Evolutionary conservation across 2,329 filamentous ascomycete species (phyloP).

Genomic region (Colletotrichum destructivum): DNA sequence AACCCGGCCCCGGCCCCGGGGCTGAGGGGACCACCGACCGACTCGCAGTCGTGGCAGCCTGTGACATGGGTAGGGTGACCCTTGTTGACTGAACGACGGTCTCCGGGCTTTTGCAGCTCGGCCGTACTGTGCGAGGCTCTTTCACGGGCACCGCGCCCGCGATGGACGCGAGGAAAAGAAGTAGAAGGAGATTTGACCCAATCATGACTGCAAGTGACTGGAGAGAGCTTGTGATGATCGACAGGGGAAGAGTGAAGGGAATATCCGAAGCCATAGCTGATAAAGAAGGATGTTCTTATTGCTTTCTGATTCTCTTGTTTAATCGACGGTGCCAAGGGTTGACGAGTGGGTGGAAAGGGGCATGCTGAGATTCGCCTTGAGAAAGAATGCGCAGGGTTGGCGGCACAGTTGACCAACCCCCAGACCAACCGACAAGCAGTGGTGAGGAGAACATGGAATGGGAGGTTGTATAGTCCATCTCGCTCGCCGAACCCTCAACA

Average conservation of each 20-base stretch:
- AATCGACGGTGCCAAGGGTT: neutral
- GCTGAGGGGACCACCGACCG: conserved; percentile 1
- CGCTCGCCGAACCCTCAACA: neutral
- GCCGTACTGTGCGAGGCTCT: neutral
- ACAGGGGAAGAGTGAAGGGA: conserved; percentile 12
- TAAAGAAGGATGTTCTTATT: conserved; percentile 13
- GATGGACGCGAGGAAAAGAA: conserved; percentile 28
- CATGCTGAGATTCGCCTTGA: conserved; percentile 10
- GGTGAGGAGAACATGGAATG: neutral
- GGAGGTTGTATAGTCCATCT: neutral
- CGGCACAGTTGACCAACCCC: conserved; percentile 27
- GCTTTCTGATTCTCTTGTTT: neutral
- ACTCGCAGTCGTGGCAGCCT: conserved; percentile 4
- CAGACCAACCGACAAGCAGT: neutral
- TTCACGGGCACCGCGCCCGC: conserved; percentile 28
- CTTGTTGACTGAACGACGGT: conserved; percentile 5
- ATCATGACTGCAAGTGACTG: conserved; percentile 22
- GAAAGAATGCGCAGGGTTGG: conserved; percentile 22
- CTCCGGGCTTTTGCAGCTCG: conserved; percentile 4
- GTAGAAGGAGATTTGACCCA: conserved; percentile 15
- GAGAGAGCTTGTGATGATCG: conserved; percentile 15
- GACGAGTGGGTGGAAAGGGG: neutral
- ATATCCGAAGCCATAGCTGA: neutral
- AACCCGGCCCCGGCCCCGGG: neutral
- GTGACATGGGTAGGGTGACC: conserved; percentile 14